Conservation (phyloP, 768 basidiomycete genomes). For the Psilocybe cubensis region DNA sequence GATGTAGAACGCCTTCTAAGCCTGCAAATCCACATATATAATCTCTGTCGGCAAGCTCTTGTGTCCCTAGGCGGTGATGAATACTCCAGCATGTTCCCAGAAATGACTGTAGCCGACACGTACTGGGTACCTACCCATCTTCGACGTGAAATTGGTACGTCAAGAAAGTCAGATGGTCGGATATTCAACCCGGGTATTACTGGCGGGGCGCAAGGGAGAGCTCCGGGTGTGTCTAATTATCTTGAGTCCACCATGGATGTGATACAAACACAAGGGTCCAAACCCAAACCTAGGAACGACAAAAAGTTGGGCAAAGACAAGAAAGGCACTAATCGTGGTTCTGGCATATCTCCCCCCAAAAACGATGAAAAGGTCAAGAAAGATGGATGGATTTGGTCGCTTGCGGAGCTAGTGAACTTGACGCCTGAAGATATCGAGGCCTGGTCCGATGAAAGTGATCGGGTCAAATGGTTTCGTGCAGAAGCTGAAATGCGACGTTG, state of each 20-base stretch:
- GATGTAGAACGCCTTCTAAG: too few species aligned
- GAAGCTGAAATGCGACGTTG: conserved; percentile 29
- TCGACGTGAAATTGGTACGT: conserved; percentile 18
- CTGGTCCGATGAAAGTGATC: not conserved
- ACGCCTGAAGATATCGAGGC: not conserved
- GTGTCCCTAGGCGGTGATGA: conserved; percentile 1
- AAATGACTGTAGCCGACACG: conserved; percentile 15
- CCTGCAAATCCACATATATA: conserved; percentile 15
- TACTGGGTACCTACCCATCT: conserved; percentile 10
- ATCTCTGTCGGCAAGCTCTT: conserved; percentile 3
- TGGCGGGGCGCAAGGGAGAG: not conserved
- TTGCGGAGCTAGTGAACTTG: not conserved
- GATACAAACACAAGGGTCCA: not conserved
- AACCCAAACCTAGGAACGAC: not conserved
- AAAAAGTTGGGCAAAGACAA: not conserved
- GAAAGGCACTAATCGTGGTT: not conserved
- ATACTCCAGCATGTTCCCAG: conserved; percentile 4
- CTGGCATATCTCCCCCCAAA: not conserved
- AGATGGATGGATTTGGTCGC: conserved; percentile 10
- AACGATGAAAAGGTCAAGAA: not conserved
- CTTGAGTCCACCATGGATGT: not conserved
- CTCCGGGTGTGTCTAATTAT: too few species aligned
- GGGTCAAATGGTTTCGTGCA: conserved; percentile 30
- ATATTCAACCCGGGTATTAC: conserved; percentile 5
- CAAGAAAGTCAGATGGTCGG: not conserved